Evolutionary conservation across 441 rosid genomes (phyloP).

Genomic region (Adansonia madagascariensis): DNA sequence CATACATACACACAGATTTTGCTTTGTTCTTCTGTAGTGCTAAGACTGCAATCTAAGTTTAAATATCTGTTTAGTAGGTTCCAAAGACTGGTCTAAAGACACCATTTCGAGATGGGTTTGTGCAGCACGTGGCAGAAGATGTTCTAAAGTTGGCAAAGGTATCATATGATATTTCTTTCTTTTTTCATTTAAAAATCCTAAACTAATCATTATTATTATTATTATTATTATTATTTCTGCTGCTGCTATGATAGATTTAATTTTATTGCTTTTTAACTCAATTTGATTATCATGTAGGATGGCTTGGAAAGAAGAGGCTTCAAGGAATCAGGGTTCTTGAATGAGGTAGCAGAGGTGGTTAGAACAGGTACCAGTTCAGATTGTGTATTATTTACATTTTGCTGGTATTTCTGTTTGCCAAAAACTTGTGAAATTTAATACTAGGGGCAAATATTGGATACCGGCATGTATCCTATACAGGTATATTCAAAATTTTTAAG

Average conservation of each 20-base stretch:
- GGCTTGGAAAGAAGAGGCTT: conserved; percentile 96
- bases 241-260: conserved; percentile 15
- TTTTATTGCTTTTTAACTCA: not conserved
- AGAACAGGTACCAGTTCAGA: conserved; percentile 66
- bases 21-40: not conserved
- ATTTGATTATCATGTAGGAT: conserved; percentile 54
- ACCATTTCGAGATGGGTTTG: conserved; percentile 83
- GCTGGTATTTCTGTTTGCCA: not conserved
- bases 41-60: conserved; percentile 27
- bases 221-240: not conserved
- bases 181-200: not conserved
- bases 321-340: conserved; percentile 91
- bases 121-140: conserved; percentile 87
- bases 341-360: conserved; percentile 82
- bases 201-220: not conserved
- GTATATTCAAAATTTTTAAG: too few relatives aligned
- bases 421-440: not conserved
- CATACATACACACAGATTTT: conserved; percentile 12
- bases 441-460: too few relatives aligned
- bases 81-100: conserved; percentile 85
- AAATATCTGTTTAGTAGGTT: conserved; percentile 52
- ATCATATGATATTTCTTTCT: conserved; percentile 21
- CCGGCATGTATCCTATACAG: too few relatives aligned
- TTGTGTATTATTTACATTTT: not conserved
- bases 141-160: conserved; percentile 86